Base-by-base conservation (phyloP, 1,284 basidiomycete genomes). In the Chalciporus sp. region DNA sequence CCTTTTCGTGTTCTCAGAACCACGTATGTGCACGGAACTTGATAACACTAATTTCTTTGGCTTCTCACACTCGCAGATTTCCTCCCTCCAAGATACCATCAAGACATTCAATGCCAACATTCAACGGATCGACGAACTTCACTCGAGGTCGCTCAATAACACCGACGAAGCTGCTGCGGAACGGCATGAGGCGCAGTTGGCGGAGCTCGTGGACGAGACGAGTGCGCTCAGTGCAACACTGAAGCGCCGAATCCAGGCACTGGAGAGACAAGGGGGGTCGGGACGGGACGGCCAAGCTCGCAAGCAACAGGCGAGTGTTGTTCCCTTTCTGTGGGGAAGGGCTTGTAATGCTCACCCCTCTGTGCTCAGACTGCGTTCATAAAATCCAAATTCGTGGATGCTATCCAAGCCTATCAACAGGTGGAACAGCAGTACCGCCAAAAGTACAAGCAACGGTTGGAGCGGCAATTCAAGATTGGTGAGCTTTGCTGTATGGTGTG, bases 381-480 rank as follows among this genome's bases (percentile, higher is more conserved):
- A 58, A 92, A 90, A 73, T 82, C 84, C 49, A 92, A 91, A 71
- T 92, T 92, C 67, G 82, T 91, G 49, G 89, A 92, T 61, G 89
- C 90, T n/a, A 90, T 92, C 58, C 88, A 92, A 72, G 84, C 79
- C 60, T 92, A 91, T 67, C 94, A 98, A 75, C 84, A 85, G 40
- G 93, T 97, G 23, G 97, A 99, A 76, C 90, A 95, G 73, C 88
- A 93, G 68, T 94, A 92, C 72, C 87, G 96, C 55, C 82, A 89
- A 61, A 95, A 93, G 77, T 95, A 97, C 75, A 94, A 94, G 74
- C 92, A 95, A 71, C 82, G 95, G 43, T 87, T 96, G 78, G 95
- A 96, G 76, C 84, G 97, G 59, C 97, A 99, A 76, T 96, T 90
- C 79, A 94, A 89, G 76, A 99, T 99, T 63, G 90, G 90, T 89